phyloP scores from a whole-genome alignment of 805 yeast genomes.

The Candida loeiensis region DNA sequence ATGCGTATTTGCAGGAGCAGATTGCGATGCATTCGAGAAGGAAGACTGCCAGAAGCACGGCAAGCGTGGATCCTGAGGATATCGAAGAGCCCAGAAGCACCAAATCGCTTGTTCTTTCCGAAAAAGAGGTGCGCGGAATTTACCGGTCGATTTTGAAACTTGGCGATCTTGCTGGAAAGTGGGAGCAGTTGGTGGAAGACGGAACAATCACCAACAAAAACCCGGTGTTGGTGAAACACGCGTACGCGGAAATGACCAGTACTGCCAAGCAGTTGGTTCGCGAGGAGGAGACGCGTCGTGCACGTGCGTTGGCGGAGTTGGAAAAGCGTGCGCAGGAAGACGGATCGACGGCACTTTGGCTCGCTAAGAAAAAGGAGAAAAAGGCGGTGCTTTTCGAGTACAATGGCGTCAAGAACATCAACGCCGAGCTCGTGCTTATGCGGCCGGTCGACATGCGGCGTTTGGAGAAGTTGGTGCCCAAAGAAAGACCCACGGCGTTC shows the following conservation, averaged over 20 bases:
- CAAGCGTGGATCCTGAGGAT: slow-evolving; percentile 32
- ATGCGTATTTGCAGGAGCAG: slow-evolving; percentile 82
- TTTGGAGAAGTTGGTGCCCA: slow-evolving; percentile 50
- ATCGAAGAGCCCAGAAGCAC: slow-evolving; percentile 35
- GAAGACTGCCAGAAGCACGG: slow-evolving; percentile 64
- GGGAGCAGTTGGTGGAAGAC: slow-evolving; percentile 86
- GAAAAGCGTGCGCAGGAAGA: slow-evolving; percentile 56
- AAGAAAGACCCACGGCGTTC: slow-evolving; percentile 57
- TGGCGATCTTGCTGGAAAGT: slow-evolving; percentile 73
- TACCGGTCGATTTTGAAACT: slow-evolving; percentile 77
- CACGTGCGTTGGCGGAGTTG: slow-evolving; percentile 50
- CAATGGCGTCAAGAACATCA: slow-evolving; percentile 80
- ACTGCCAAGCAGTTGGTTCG: slow-evolving; percentile 59
- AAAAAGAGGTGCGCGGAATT: slow-evolving; percentile 80
- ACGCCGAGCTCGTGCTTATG: slow-evolving; percentile 81
- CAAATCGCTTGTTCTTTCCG: slow-evolving; percentile 52
- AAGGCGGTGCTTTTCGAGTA: slow-evolving; percentile 88
- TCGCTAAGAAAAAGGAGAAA: slow-evolving; percentile 73
- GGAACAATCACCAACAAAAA: slow-evolving; percentile 84
- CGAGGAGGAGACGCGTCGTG: slow-evolving; percentile 63
- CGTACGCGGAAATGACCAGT: slow-evolving; percentile 68
- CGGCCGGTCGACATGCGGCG: slow-evolving; percentile 83
- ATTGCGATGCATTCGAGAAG: slow-evolving; percentile 82
- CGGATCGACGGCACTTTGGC: slow-evolving; percentile 52
- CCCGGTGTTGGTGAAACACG: slow-evolving; percentile 70